Conservation (phyloP, 108 stramenopile genomes). For the Chaetoceros tenuissimus region DNA sequence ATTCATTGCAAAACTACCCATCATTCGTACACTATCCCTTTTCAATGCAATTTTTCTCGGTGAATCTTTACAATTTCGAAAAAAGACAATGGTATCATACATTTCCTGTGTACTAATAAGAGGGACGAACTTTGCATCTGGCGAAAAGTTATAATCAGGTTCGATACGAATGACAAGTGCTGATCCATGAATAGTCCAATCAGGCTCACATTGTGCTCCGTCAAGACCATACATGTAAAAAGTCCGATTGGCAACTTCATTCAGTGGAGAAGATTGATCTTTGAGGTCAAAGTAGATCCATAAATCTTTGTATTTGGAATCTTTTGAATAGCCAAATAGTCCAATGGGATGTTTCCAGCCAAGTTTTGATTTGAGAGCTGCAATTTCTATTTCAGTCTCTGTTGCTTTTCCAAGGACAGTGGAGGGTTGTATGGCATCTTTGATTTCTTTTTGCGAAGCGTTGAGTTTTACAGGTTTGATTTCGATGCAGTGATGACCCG, state of each 20-base stretch:
- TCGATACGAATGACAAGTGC: conserved; percentile 6
- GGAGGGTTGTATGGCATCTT: neutral
- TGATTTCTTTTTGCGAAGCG: neutral
- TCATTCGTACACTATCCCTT: conserved; percentile 3
- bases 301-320: conserved; percentile 9
- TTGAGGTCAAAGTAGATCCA: conserved; percentile 9
- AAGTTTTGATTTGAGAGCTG: conserved; percentile 1
- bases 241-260: conserved; percentile 6
- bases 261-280: conserved; percentile 2
- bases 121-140: conserved; percentile 5
- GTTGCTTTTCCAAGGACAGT: neutral
- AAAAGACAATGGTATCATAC: conserved; percentile 7
- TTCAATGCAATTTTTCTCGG: conserved; percentile 7
- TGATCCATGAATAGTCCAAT: conserved; percentile 8
- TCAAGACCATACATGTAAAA: conserved; percentile 11
- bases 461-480: neutral
- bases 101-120: conserved; percentile 5
- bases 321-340: conserved; percentile 9
- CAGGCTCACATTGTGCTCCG: conserved; percentile 6
- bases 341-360: conserved; percentile 10
- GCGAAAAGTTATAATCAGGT: conserved; percentile 7
- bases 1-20: conserved; percentile 1
- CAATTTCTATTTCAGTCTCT: conserved; percentile 4
- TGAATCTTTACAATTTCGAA: conserved; percentile 5
- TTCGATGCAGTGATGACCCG: conserved; percentile 1